Evolutionary conservation across 169 alveolate genomes (phyloP), one percentile per base, ranked within the genome.

Genomic region (Perkinsus marinus): DNA sequence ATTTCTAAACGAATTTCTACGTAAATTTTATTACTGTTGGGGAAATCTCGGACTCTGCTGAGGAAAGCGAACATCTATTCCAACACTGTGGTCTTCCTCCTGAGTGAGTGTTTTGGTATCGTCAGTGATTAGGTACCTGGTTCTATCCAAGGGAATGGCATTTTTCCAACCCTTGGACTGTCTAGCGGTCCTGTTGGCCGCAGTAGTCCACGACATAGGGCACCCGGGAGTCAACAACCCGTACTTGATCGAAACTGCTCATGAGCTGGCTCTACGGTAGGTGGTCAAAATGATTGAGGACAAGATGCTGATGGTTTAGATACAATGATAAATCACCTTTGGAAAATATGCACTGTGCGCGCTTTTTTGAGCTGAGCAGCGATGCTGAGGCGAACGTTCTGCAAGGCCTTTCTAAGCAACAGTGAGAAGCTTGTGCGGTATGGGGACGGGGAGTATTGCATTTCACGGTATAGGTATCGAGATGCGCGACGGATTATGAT

Each of bases 191-290:
- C 92, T 94, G 39, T 39, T 95, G 68, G 94, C 97, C 47, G 97
- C 97, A 19, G 93, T 96, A 69, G 94, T 96, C 39, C 98, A 96
- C 91, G 98, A 96, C 91, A 94, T 95, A n/a, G 96, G 95, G 68
- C 98, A 96, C 46, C 97, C 97, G 3, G 98, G 97, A 36, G 97
- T 95, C 19, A 96, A 94, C 94, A 96, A 96, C 91, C 90, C 89
- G 34, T 95, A 93, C 93, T 93, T 95, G 79, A 90, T 92, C 9
- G 93, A 91, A 90, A 90, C 92, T 26, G 94, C 92, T 22, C 94
- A 94, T 89, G 93, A 93, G 38, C 93, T 95, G 39, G 96, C 98
- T 19, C 26, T 91, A 0, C 26, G 79, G 79, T 57, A 16, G 79
- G 34, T 57, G 26, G 46, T 5, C 79, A 57, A 30, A 13, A 30